Percentiles rank a stretch among this genome's conserved stretches.
Evolutionary conservation across 2,329 filamentous ascomycete genomes (phyloP).

Genomic region (Talaromyces verruculosus): DNA sequence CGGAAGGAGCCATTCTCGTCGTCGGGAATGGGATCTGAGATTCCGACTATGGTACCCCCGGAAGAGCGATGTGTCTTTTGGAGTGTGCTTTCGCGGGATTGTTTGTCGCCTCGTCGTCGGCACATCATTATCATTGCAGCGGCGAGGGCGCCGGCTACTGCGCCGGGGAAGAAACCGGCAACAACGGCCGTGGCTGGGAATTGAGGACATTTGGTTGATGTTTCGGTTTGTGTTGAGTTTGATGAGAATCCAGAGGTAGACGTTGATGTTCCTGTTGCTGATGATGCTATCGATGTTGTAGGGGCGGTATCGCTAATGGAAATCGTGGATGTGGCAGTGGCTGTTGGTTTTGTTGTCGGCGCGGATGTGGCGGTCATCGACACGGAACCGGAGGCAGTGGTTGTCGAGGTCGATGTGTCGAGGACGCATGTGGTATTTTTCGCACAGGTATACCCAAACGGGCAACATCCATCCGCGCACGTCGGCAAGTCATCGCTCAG

Average conservation of each 20-base stretch:
- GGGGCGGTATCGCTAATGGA: constrained; percentile 6
- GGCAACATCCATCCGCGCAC: constrained; percentile 48
- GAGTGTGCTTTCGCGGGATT: background rate
- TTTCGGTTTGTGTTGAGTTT: constrained; percentile 23
- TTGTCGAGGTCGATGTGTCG: constrained; percentile 28
- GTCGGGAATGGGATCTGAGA: constrained; percentile 47
- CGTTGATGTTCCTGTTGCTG: constrained; percentile 18
- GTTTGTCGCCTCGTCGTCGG: constrained; percentile 32
- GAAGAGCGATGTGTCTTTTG: constrained; percentile 30
- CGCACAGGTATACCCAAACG: constrained; percentile 49
- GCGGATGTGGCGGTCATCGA: constrained; percentile 26
- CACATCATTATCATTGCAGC: constrained; percentile 52
- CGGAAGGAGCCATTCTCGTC: constrained; percentile 43
- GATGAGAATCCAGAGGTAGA: constrained; percentile 26
- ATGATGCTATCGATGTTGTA: constrained; percentile 22
- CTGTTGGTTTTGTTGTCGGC: constrained; percentile 21
- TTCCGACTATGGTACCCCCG: constrained; percentile 36
- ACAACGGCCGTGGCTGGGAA: constrained; percentile 45
- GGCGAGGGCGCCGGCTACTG: constrained; percentile 50
- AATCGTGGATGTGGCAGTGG: constrained; percentile 17
- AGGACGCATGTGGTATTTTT: constrained; percentile 33
- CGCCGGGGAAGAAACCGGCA: constrained; percentile 50
- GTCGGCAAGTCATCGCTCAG: constrained; percentile 41
- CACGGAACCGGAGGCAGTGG: constrained; percentile 23
- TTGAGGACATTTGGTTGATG: constrained; percentile 33